A percentile compares a stretch with the other conserved stretches of the same genome.
Evolutionary conservation across 768 basidiomycete species (phyloP).

Genomic region (Russula emetica): DNA sequence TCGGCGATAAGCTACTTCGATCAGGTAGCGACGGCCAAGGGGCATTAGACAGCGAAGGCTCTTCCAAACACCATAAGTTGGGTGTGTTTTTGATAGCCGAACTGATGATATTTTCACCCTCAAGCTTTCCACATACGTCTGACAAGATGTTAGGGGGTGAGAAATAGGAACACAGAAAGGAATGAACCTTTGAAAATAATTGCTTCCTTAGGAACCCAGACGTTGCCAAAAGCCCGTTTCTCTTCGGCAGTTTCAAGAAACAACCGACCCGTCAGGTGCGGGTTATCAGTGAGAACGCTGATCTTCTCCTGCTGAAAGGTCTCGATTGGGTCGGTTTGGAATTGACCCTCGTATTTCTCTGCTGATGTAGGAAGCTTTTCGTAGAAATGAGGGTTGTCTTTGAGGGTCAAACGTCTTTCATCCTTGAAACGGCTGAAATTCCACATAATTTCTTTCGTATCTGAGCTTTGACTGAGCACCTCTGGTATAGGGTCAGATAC

Average conservation of each 20-base stretch:
- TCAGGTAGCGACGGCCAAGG: background rate
- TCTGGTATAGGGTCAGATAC: slow-evolving; percentile 5
- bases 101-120: slow-evolving; percentile 1
- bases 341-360: background rate
- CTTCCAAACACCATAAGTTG: background rate
- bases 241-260: background rate
- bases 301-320: background rate
- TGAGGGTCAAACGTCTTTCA: slow-evolving; percentile 6
- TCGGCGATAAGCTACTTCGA: background rate
- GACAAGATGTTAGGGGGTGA: background rate
- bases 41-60: background rate
- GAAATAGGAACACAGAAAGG: background rate
- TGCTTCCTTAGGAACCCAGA: background rate
- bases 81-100: background rate
- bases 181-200: slow-evolving; percentile 18
- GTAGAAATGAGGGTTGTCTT: slow-evolving; percentile 20
- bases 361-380: background rate
- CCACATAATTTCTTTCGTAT: slow-evolving; percentile 14
- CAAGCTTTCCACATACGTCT: slow-evolving; percentile 10
- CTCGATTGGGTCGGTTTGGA: background rate
- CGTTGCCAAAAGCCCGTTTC: slow-evolving; percentile 7
- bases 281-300: slow-evolving; percentile 12
- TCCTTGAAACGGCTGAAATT: slow-evolving; percentile 17
- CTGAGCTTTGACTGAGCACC: slow-evolving; percentile 1
- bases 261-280: background rate